Percentiles rank a stretch among this genome's conserved stretches.
These are phyloP conservation scores for Silene coronaria DNA, from an alignment of 179 eudicot genomes.

Conservation along the genomic window DNA sequence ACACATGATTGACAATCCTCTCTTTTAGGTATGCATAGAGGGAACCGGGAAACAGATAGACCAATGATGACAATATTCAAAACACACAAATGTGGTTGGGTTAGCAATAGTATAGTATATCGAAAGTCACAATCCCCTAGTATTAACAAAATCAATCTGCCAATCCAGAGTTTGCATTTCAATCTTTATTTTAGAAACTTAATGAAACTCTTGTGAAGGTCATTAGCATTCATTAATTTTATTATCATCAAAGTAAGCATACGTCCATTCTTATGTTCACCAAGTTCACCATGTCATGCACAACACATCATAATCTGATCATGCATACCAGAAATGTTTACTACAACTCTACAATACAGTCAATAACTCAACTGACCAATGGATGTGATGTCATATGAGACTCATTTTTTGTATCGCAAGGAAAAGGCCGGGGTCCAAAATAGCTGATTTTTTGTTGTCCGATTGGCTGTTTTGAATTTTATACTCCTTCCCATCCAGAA, in stretches of 20 bases:
- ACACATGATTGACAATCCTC: neutral
- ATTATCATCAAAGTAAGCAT: neutral
- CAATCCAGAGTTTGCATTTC: neutral
- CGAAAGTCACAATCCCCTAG: neutral
- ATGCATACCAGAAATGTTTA: neutral
- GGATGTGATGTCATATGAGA: neutral
- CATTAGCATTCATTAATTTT: neutral
- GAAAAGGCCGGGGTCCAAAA: too few relatives aligned
- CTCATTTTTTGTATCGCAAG: neutral
- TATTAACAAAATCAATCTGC: neutral
- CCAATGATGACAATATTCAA: neutral
- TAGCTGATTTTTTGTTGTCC: too few relatives aligned
- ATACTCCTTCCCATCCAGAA: too few relatives aligned
- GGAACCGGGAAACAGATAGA: neutral
- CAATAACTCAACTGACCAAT: neutral
- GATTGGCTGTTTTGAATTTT: too few relatives aligned
- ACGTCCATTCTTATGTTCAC: neutral
- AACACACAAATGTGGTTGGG: neutral
- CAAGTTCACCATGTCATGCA: neutral
- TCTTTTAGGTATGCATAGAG: neutral
- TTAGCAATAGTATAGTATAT: neutral
- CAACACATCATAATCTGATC: neutral
- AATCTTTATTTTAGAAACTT: neutral
- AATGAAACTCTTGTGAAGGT: neutral
- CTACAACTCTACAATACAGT: neutral